These are phyloP conservation scores for Hymenoscyphus linearis DNA, from an alignment of 2,329 filamentous ascomycete species.

Conservation along the genomic window DNA sequence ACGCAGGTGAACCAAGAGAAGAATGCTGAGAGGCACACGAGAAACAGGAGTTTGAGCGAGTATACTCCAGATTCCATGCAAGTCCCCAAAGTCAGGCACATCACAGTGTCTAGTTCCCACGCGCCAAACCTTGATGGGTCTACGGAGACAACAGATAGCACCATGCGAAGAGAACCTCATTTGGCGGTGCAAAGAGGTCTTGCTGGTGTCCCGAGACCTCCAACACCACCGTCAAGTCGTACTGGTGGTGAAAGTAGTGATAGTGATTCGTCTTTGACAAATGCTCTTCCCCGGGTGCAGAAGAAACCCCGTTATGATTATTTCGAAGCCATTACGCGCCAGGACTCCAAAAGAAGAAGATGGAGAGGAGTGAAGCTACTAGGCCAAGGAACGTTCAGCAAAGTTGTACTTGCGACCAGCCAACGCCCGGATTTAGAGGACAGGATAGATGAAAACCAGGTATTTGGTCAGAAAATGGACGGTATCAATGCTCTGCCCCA, in stretches of 20 bases:
- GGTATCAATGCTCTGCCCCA: slow-evolving; percentile 29
- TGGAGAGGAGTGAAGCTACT: slow-evolving; percentile 78
- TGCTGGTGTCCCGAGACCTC: slow-evolving; percentile 55
- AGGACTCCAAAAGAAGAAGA: slow-evolving; percentile 63
- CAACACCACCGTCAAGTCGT: slow-evolving; percentile 79
- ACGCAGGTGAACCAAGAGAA: slow-evolving; percentile 25
- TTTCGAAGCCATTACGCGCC: slow-evolving; percentile 64
- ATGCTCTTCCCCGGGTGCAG: slow-evolving; percentile 29
- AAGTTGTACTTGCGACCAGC: slow-evolving; percentile 85
- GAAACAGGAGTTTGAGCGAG: slow-evolving; percentile 84
- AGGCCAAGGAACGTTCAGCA: slow-evolving; percentile 92
- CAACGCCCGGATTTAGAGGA: slow-evolving; percentile 52
- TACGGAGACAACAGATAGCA: slow-evolving; percentile 45
- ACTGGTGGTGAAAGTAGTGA: slow-evolving; percentile 48
- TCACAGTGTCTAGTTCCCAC: slow-evolving; percentile 65
- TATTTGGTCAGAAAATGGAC: slow-evolving; percentile 26
- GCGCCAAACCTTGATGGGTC: slow-evolving; percentile 37
- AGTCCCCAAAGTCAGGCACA: slow-evolving; percentile 61
- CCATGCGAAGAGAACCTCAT: slow-evolving; percentile 72
- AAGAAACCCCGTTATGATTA: slow-evolving; percentile 49
- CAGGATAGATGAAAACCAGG: slow-evolving; percentile 33
- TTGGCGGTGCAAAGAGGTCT: slow-evolving; percentile 75
- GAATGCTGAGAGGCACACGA: slow-evolving; percentile 43
- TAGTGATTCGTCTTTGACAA: slow-evolving; percentile 43
- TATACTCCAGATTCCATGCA: slow-evolving; percentile 71